Percentiles rank a stretch among this genome's conserved stretches.
Evolutionary conservation across 768 basidiomycete species (phyloP).

Genomic region (Termitomyces bulborhizus): DNA sequence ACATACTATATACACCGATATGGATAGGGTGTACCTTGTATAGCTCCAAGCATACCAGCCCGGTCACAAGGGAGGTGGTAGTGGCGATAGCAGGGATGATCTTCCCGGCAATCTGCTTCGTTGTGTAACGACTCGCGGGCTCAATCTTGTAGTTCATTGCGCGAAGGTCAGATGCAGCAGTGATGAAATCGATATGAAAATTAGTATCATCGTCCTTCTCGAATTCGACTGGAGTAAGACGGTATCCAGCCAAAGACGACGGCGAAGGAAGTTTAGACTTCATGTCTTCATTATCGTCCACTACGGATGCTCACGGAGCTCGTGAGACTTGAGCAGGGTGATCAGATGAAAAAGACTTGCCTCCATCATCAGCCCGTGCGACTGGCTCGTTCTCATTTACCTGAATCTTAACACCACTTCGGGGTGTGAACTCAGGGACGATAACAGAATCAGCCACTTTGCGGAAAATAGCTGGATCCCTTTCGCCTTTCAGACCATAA

Average conservation of each 20-base stretch:
- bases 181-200: constrained; percentile 98
- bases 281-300: constrained; percentile 50
- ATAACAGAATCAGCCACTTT: constrained; percentile 78
- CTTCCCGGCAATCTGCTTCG: constrained; percentile 98
- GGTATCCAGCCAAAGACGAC: constrained; percentile 92
- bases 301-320: constrained; percentile 24
- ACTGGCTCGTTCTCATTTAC: constrained; percentile 90
- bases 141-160: constrained; percentile 92
- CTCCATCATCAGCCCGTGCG: constrained; percentile 42
- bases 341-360: constrained; percentile 20
- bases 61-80: constrained; percentile 93
- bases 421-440: constrained; percentile 92
- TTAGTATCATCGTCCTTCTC: constrained; percentile 99
- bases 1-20: neutral
- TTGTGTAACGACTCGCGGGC: constrained; percentile 82
- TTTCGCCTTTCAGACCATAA: constrained; percentile 91
- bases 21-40: constrained; percentile 65
- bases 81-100: constrained; percentile 99
- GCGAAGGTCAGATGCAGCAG: constrained; percentile 93
- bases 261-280: constrained; percentile 76
- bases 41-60: constrained; percentile 90
- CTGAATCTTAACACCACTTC: constrained; percentile 87
- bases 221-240: constrained; percentile 91
- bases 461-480: constrained; percentile 72
- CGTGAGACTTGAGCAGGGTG: neutral